phyloP scores from a whole-genome alignment of 169 alveolate genomes.

The Eimeria sp. region DNA sequence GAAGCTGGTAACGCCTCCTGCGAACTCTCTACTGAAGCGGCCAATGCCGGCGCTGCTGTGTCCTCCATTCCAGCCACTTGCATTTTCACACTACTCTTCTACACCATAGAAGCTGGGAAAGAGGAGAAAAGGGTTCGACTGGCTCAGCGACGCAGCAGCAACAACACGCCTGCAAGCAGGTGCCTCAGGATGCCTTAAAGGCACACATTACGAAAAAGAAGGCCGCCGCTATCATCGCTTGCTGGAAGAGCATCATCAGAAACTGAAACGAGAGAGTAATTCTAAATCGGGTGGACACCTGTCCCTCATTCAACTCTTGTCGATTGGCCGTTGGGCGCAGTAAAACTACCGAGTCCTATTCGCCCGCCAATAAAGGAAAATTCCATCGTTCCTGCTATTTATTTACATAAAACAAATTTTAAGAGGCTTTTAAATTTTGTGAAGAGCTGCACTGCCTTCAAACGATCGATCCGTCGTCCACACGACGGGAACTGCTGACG shows the following conservation, averaged over 20 bases:
- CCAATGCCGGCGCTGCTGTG: background rate
- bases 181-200: slow-evolving; percentile 2
- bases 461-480: background rate
- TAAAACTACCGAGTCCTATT: background rate
- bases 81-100: slow-evolving; percentile 15
- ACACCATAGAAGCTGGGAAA: background rate
- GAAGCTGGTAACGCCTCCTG: background rate
- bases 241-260: background rate
- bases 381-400: background rate
- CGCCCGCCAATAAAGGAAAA: background rate
- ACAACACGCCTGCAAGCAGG: background rate
- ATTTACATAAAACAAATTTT: background rate
- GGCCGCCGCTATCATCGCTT: background rate
- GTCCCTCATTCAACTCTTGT: background rate
- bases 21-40: background rate
- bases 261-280: background rate
- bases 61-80: background rate
- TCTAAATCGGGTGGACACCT: background rate
- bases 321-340: slow-evolving; percentile 20
- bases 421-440: too few relatives aligned
- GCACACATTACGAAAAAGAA: background rate
- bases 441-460: background rate
- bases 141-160: background rate
- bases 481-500: slow-evolving; percentile 11
- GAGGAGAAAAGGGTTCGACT: background rate